Conservation (phyloP, 2,329 filamentous ascomycete species). For the Piedraia hortae region DNA sequence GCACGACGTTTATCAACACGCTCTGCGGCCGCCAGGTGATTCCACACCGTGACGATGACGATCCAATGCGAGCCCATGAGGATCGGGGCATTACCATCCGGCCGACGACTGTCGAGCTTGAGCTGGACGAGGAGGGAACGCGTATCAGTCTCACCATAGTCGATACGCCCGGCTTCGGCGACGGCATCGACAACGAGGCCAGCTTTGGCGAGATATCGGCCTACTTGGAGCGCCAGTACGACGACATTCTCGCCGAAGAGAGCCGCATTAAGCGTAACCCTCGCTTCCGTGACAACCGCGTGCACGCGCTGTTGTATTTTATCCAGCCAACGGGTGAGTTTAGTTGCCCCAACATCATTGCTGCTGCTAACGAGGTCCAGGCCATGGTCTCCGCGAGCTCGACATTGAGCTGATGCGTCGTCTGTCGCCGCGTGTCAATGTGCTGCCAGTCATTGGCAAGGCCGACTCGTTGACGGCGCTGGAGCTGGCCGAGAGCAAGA, state of each 20-base stretch:
- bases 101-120: conserved; percentile 86
- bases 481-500: conserved; percentile 96
- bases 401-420: conserved; percentile 99
- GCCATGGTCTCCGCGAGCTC: conserved; percentile 65
- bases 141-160: conserved; percentile 96
- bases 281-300: conserved; percentile 94
- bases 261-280: conserved; percentile 99
- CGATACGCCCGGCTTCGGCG: conserved; percentile 91
- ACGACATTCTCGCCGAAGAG: conserved; percentile 96
- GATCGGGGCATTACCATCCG: conserved; percentile 98
- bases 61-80: conserved; percentile 37
- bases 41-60: conserved; percentile 73
- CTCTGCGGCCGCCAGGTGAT: conserved; percentile 76
- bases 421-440: conserved; percentile 89
- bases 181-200: conserved; percentile 89
- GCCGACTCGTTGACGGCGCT: conserved; percentile 89
- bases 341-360: conserved; percentile 12
- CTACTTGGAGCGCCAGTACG: conserved; percentile 96
- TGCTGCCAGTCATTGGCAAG: conserved; percentile 96
- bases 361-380: conserved; percentile 3
- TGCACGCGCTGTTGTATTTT: conserved; percentile 95
- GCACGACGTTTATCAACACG: conserved; percentile 98
- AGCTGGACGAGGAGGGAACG: conserved; percentile 93
- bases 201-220: conserved; percentile 96
- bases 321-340: conserved; percentile 67